Evolutionary conservation across 1,284 basidiomycete genomes (phyloP).

Genomic region (Rhodotorula sp.): DNA sequence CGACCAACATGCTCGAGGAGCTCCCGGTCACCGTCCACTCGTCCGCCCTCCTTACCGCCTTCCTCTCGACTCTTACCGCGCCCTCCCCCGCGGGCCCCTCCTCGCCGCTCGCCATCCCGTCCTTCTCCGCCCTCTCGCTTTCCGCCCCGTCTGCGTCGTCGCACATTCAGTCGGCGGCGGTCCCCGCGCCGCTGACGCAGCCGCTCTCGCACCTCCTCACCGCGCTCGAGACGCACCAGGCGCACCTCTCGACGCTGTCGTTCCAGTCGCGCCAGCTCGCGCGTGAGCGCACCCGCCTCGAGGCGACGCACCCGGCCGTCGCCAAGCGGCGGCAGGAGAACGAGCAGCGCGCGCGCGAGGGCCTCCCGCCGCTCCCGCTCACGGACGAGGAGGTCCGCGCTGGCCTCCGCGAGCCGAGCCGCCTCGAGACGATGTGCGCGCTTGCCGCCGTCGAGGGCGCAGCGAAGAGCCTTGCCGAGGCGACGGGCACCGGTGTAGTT

Average conservation of each 20-base stretch:
- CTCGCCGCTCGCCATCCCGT: constrained; percentile 48
- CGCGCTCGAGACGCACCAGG: constrained; percentile 78
- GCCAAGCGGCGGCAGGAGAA: constrained; percentile 90
- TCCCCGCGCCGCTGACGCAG: constrained; percentile 79
- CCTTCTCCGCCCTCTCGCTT: constrained; percentile 44
- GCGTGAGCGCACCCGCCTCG: constrained; percentile 81
- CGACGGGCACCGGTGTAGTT: constrained; percentile 45
- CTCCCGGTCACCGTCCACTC: constrained; percentile 86
- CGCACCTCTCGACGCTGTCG: constrained; percentile 89
- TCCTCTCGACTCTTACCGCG: constrained; percentile 70
- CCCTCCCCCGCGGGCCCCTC: constrained; percentile 48
- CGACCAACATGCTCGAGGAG: constrained; percentile 85
- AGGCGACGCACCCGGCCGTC: constrained; percentile 61
- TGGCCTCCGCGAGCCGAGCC: constrained; percentile 80
- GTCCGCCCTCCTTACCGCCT: constrained; percentile 80
- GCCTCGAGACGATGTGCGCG: constrained; percentile 77
- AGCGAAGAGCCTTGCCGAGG: constrained; percentile 51
- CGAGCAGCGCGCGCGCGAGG: constrained; percentile 74
- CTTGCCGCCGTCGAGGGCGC: constrained; percentile 52
- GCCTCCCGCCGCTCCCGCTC: constrained; percentile 72
- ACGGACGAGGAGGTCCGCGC: constrained; percentile 73
- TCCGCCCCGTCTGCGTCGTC: constrained; percentile 42
- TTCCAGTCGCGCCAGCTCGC: constrained; percentile 90
- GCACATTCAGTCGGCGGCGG: constrained; percentile 53
- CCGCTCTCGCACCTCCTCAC: constrained; percentile 80